Base-by-base conservation (phyloP, 2,329 filamentous ascomycete genomes). In the Aspergillus transmontanensis region DNA sequence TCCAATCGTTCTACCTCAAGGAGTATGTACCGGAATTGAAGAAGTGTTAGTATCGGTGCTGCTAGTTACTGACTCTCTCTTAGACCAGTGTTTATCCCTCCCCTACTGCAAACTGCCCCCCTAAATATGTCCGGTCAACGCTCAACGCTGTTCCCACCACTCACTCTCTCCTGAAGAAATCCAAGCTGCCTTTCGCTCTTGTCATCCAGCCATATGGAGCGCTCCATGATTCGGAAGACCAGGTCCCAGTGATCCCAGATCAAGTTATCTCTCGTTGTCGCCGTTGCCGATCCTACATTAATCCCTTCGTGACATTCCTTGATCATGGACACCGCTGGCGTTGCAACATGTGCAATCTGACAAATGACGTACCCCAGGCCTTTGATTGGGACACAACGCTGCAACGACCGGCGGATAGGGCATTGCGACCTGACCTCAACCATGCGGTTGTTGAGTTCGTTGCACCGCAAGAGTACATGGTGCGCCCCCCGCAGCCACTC, bases 321-420 rank as follows among this genome's bases (percentile, higher is more conserved):
- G 95, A 99, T 73, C 93, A 98, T 75, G 95, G 95, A 54, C 95
- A 99, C 81, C 88, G 95, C 75, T 99, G 95, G 95, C 90, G 94
- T 74, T 99, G 95, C 83, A 99, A 99, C 81, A 97, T 99, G 94
- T 99, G 95, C 80, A 98, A 97, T 79, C 84, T 99, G 68, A 97
- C 94, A 71, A 99, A 99, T 77, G 95, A 99, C 72, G 94, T 98
- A 45, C 95, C 95, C n/a, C 95, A 99, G 80, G 94, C 94, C 43
- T 99, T 99, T 70, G 95, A 99, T 77, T 99, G 95, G 95, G 95
- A 99, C 79, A 90, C 93, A 39, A 90, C 92, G 51, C 85, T 93
- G 60, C 94, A 98, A 79, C 94, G 96, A 83, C 91, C 89, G 58
- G 90, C 96, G 57, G 94, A 99, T 77, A 85, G 95, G 75, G 96